Base-by-base conservation (phyloP, 1,139 yeast genomes). In the Geotrichum phurueaensis region DNA sequence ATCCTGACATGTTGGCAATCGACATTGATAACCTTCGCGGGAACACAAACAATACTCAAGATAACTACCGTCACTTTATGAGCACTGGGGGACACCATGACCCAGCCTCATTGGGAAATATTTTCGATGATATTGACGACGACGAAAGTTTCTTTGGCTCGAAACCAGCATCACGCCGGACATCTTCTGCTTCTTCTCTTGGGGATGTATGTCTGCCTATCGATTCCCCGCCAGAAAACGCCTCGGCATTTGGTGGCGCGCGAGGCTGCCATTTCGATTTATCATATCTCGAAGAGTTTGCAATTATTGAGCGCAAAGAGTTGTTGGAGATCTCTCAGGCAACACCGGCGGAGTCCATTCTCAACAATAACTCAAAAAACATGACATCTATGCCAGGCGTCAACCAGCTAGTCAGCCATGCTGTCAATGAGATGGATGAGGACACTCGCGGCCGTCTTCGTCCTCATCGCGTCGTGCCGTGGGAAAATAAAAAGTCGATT, bases 161-260 rank as follows among this genome's bases (percentile, higher is more conserved):
- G 10, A 86, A 87, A 66, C 95, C 95, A 1, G 80, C 87, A 0
- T 83, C 89, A 18, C 83, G 91, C 62, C 81, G 92, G 64, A 80
- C 87, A 18, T 83, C 91, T 33, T 85, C 84, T 62, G 77, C 79
- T 12, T 85, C 94, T 6, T 87, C 96, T 0, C 75, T 92, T 62
- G 92, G 87, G 70, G 98, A 94, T 73, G 99, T 94, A 45, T 89
- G 96, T 70, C 82, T 88, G 71, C 95, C 95, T 0, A 71, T 87
- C 36, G 87, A 83, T 56, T 77, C 79, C 1, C 70, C 78, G 6
- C 81, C 78, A 56, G 83, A 78, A 39, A 74, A 71, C 29, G 75
- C 73, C 45, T 63, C 69, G 5, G 71, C 71, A 15, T 33, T 12
- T 33, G 39, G 13, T 33, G 64, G 72, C 3, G 76, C 76, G 6